Conservation (phyloP, 805 yeast genomes). For the Teunomyces panamensis region DNA sequence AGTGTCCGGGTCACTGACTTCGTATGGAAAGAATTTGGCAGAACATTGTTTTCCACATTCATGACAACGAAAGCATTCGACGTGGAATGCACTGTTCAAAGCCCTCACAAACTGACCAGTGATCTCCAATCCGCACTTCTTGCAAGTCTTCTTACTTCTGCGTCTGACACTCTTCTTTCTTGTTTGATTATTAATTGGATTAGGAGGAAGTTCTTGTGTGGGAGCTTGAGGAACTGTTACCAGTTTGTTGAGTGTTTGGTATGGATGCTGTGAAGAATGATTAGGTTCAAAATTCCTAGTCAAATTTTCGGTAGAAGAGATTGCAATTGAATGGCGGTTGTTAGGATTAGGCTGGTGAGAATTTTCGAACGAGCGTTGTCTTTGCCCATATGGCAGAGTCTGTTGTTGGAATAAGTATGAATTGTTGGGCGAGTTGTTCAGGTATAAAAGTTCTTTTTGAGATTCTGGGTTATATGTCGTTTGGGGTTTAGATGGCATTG, state of each 20-base stretch:
- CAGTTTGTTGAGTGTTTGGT: not conserved
- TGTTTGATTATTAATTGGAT: not conserved
- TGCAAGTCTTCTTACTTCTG: conserved; percentile 31
- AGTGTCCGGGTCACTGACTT: conserved; percentile 39
- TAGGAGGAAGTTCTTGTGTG: conserved; percentile 5
- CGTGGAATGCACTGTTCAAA: conserved; percentile 72
- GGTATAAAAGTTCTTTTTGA: not conserved
- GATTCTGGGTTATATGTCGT: conserved; percentile 12
- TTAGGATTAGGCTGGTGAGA: not conserved
- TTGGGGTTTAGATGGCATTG: conserved; percentile 23
- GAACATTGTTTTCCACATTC: conserved; percentile 84
- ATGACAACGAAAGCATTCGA: conserved; percentile 81
- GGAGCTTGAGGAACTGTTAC: conserved; percentile 6
- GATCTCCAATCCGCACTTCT: conserved; percentile 35
- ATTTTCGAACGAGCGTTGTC: not conserved
- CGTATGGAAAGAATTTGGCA: conserved; percentile 84
- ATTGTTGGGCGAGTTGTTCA: not conserved
- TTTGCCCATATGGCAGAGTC: not conserved
- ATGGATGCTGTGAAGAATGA: not conserved
- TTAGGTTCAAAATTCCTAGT: conserved; percentile 2
- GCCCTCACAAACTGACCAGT: conserved; percentile 84
- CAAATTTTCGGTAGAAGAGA: conserved; percentile 16
- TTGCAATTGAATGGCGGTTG: conserved; percentile 30
- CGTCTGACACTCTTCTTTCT: conserved; percentile 3
- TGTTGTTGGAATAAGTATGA: conserved; percentile 1